Evolutionary conservation across 345 rosid species (phyloP), one percentile per base, ranked within the genome.

Genomic region (Bruguiera parviflora): DNA sequence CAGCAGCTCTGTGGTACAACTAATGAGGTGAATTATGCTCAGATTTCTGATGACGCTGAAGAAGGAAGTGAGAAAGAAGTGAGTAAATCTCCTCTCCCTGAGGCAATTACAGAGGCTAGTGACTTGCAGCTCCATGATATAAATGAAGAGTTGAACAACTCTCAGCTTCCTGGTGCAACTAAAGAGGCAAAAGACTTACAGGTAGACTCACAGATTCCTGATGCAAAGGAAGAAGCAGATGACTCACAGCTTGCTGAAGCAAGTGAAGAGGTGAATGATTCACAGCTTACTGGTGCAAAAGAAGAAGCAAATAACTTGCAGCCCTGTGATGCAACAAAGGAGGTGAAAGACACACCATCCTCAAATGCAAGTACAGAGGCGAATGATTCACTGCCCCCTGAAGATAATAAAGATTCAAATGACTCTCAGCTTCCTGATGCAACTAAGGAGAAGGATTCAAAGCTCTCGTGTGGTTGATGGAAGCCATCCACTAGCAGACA

Each of bases 401-500:
- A 55, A 16, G 52, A 51, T 43, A 52, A 31, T 47, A 33, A 58
- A 24, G 65, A 58, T 24, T 65, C 25, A 51, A 63, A 60, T 56
- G 61, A 25, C n/a, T 60, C 51, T 6, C 28, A 29, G 15, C 75
- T 31, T 56, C 57, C 69, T 63, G 47, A 56, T 46, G 49, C 11
- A 47, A 58, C 65, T 22, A 18, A 24, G 21, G 65, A 46, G 53
- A 66, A n/a, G 43, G 62, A 60, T 10, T 65, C 60, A 19, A 56
- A 28, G 47, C 68, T 35, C 63, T 63, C 73, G 61, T 37, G 66
- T 63, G 57, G 67, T 53, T 65, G 69, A 64, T 6, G 65, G 57
- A 20, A 63, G 25, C 68, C 77, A 71, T 56, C 65, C 56, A 20
- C 77, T 75, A 81, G 69, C 21, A 9, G 53, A 49, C 28, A 46